A percentile compares a stretch with the other conserved stretches of the same genome.
Evolutionary conservation across 2,329 filamentous ascomycete genomes (phyloP).

Genomic region (Graphilbum ipis-grandicollis): DNA sequence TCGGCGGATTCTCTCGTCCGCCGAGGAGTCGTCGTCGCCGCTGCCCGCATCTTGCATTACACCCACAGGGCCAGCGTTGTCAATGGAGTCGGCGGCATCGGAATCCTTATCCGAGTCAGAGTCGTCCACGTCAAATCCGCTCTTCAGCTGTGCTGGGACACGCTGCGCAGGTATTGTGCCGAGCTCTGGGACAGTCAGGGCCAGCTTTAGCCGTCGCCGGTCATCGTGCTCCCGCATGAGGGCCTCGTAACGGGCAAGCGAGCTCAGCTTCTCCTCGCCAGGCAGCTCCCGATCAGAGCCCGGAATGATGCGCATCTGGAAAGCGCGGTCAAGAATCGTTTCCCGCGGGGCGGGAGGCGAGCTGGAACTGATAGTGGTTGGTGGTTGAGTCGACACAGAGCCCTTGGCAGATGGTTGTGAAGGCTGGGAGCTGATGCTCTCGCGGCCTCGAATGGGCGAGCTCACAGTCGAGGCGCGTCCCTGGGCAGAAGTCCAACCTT

Average conservation of each 20-base stretch:
- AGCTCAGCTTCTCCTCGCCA: slow-evolving; percentile 46
- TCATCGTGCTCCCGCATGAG: slow-evolving; percentile 45
- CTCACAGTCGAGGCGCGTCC: slow-evolving; percentile 39
- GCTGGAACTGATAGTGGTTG: slow-evolving; percentile 23
- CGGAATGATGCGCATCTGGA: slow-evolving; percentile 44
- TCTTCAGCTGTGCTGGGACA: slow-evolving; percentile 18
- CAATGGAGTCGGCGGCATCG: slow-evolving; percentile 16
- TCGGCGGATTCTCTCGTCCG: neutral
- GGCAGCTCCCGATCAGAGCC: slow-evolving; percentile 35
- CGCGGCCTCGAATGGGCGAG: slow-evolving; percentile 36
- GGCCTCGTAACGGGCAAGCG: slow-evolving; percentile 46
- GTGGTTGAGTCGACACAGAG: slow-evolving; percentile 14
- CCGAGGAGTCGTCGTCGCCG: slow-evolving; percentile 7
- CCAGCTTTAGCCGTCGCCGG: slow-evolving; percentile 20
- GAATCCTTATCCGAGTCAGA: slow-evolving; percentile 26
- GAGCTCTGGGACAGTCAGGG: slow-evolving; percentile 15
- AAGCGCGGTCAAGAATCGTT: slow-evolving; percentile 50
- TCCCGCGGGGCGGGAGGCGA: slow-evolving; percentile 39
- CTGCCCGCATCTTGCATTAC: slow-evolving; percentile 15
- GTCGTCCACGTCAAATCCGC: slow-evolving; percentile 33
- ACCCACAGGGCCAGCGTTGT: slow-evolving; percentile 25
- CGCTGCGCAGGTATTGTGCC: slow-evolving; percentile 8
- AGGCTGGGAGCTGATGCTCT: slow-evolving; percentile 34
- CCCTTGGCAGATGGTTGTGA: slow-evolving; percentile 12
- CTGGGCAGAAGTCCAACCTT: slow-evolving; percentile 43